Evolutionary conservation across 331 rosid species (phyloP), one percentile per base, ranked within the genome.

Genomic region (Quercus tomentella): DNA sequence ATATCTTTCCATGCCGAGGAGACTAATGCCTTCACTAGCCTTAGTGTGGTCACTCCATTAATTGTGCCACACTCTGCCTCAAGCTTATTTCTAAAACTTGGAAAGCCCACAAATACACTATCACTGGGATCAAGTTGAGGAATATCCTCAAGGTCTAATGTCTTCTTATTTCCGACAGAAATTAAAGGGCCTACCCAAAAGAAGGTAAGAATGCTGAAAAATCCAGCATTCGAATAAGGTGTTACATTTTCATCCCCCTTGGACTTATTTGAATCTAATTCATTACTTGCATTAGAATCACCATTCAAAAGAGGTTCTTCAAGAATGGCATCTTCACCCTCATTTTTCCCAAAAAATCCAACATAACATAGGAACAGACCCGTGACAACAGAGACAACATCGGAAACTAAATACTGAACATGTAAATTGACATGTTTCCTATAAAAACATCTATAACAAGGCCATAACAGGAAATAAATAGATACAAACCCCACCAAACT

Each of bases 111-210:
- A 61, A 75, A 31, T 2, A 89, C 91, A 65, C 91, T 89, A 52
- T 92, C 98, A 55, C 26, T 20, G 60, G 81, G 82, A 28, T 82
- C 92, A 21, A 94, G 91, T 77, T 89, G 94, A 31, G 97, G 97
- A 73, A 94, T 90, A 85, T 94, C 97, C 83, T 91, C 96, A 82
- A 92, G 92, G 89, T 92, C 93, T 70, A 94, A 80, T 51, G 85
- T 73, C 88, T 91, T 94, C 81, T 86, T 90, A 35, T 84, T 79
- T 52, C 97, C 98, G 75, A 70, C 25, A 14, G 90, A 88, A 60
- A 94, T 72, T 49, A 94, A 86, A 71, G 96, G 87, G 63, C 93
- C 92, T 75, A 90, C 76, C 97, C 98, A 92, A 80, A 92, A 75
- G 87, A 92, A 91, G n/a, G 92, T 83, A 57, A 92, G 92, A 57